Evolutionary conservation across 371 early-diverging fungal species (phyloP), one percentile per base, ranked within the genome.

Genomic region (Mucor indicus): DNA sequence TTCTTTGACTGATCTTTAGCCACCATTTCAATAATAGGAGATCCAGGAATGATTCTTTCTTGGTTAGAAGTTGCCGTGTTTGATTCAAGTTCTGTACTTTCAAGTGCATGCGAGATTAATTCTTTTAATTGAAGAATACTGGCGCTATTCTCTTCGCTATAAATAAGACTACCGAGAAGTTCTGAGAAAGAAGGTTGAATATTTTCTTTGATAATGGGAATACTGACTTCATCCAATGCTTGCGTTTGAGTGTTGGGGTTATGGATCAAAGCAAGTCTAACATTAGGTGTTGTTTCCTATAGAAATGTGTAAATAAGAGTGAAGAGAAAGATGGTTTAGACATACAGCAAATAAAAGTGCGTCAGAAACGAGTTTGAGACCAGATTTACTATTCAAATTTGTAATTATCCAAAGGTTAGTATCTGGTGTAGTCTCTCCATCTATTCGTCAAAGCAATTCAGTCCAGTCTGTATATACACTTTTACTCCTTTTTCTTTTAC

Each of bases 181-280:
- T 45, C 57, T 15, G 57, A 53, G 15, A 52, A 30, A 1, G 29
- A 17, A 2, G 59, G 24, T 17, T 50, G 31, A 6, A 5, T 38
- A 21, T 35, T 21, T 2, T 50, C 42, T 10, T 53, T 17, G 2
- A 42, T 23, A 19, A 29, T 17, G 3, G 22, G 25, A 7, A 16
- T n/a, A 12, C 23, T 20, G 3, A 33, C 21, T 29, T 27, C 37
- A 15, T 23, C n/a, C 10, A 9, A 4, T 3, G 21, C n/a, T 3
- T n/a, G 7, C 11, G 17, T 20, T 9, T 7, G 4, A 8, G 3
- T 11, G 23, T 4, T 12, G 33, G 47, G 23, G 16, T 38, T 52
- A n/a, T 84, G 81, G 11, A 82, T 39, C 37, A 83, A 60, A 1
- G 82, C 69, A 23, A 80, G 17, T 19, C 84, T 79, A 4, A 67